Conservation (phyloP, 345 rosid species). For the Trapa incisa region DNA sequence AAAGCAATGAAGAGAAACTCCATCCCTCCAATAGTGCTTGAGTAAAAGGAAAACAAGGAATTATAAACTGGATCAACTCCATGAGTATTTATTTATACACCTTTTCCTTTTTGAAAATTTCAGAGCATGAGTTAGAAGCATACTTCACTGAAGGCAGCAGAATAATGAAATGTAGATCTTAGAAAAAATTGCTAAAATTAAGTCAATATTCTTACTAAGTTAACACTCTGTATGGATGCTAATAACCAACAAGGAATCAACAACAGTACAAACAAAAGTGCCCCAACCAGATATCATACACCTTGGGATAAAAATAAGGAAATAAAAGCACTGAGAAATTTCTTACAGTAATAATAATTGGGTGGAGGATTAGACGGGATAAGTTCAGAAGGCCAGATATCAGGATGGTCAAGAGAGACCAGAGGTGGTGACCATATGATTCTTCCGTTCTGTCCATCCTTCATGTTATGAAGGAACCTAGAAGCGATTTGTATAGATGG, state of each 20-base stretch:
- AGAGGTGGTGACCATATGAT: constrained; percentile 65
- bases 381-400: constrained; percentile 35
- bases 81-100: neutral
- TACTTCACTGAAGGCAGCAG: neutral
- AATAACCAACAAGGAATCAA: neutral
- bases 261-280: neutral
- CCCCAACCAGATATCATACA: neutral
- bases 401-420: constrained; percentile 63
- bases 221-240: neutral
- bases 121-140: neutral
- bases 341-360: constrained; percentile 8
- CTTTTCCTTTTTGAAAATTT: neutral
- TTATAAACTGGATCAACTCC: neutral
- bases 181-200: neutral
- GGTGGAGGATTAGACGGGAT: neutral
- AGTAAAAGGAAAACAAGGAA: neutral
- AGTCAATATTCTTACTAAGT: neutral
- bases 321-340: constrained; percentile 17
- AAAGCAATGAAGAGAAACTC: neutral
- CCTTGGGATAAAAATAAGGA: neutral
- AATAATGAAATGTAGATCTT: neutral
- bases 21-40: neutral
- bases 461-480: constrained; percentile 3
- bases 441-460: constrained; percentile 16
- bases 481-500: neutral